Percentiles rank a stretch among this genome's conserved stretches.
Evolutionary conservation across 2,329 filamentous ascomycete species (phyloP).

Genomic region (Aspergillus japonicus): DNA sequence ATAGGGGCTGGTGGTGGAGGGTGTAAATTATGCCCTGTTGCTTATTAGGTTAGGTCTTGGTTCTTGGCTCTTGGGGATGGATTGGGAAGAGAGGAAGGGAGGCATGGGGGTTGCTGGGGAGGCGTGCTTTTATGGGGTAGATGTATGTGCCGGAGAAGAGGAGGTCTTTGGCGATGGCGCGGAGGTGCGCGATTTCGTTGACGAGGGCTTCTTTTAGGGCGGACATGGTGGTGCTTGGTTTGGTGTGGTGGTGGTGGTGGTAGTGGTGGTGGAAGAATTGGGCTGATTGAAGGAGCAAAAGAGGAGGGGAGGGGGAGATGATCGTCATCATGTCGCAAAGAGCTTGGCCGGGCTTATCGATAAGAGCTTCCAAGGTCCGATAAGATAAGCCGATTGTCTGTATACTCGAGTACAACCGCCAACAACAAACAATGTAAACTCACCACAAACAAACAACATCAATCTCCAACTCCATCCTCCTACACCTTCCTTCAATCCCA

Average conservation of each 20-base stretch:
- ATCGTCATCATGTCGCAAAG: not conserved
- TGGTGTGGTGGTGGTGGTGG: not conserved
- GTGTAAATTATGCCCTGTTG: conserved; percentile 61
- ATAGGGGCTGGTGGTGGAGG: conserved; percentile 56
- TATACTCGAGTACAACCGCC: no score
- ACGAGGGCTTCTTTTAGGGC: conserved; percentile 58
- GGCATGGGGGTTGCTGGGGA: not conserved
- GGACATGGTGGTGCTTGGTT: conserved; percentile 37
- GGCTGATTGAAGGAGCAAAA: not conserved
- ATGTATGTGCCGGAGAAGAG: conserved; percentile 75
- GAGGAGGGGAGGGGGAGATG: not conserved
- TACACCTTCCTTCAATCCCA: no score
- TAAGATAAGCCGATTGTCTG: not conserved
- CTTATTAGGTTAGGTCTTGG: not conserved
- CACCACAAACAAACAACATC: no score
- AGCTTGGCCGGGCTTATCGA: not conserved
- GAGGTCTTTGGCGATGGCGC: conserved; percentile 64
- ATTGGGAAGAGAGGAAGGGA: no score
- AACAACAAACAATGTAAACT: no score
- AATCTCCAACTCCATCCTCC: no score
- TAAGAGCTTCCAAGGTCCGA: not conserved
- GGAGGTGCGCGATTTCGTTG: conserved; percentile 70
- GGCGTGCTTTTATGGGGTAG: conserved; percentile 71
- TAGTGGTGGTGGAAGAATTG: no score
- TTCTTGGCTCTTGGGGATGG: no score